Evolutionary conservation across 345 rosid species (phyloP), one percentile per base, ranked within the genome.

Genomic region (Eucalyptus camaldulensis): DNA sequence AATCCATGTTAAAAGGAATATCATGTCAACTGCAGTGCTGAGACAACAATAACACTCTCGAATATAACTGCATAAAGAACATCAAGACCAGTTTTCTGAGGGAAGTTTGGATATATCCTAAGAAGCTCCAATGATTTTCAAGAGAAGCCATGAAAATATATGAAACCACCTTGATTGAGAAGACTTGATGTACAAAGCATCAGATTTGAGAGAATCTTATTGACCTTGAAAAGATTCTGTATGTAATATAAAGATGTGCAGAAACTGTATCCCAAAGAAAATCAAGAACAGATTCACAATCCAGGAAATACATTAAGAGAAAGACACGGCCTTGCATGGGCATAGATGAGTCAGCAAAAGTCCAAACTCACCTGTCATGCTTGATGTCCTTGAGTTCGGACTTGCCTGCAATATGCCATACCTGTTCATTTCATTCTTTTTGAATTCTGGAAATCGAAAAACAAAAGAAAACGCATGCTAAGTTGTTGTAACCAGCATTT

Each of bases 301-400:
- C 81, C 44, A 33, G 25, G 44, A 69, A 12, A 69, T 21, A 17
- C 44, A 33, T 33, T 25, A 17, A 69, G 24, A 69, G 81, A 69
- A 69, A 69, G 81, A 69, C 81, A 17, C 4, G 13, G 44, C 44
- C 24, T 33, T 25, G 25, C 44, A 33, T 69, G 44, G 44, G 81
- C 25, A 69, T 17, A 69, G 24, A 33, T 33, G 24, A 69, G 43
- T 33, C 81, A 3, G 7, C 8, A 33, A 33, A 69, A 69, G 81
- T 33, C 81, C 44, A 29, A 85, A 88, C 94, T 40, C 88, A 97
- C 98, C 98, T 90, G 92, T 76, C 56, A 87, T 90, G 43, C 89
- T 90, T 24, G 94, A 87, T 62, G 92, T 90, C 45, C 47, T 49
- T 40, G 88, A 88, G 88, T 40, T 40, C 43, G 43, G 43, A 40